A percentile compares a stretch with the other conserved stretches of the same genome.
Conservation (phyloP, 371 early-diverging fungal species). For the Choanephora cucurbitarum region DNA sequence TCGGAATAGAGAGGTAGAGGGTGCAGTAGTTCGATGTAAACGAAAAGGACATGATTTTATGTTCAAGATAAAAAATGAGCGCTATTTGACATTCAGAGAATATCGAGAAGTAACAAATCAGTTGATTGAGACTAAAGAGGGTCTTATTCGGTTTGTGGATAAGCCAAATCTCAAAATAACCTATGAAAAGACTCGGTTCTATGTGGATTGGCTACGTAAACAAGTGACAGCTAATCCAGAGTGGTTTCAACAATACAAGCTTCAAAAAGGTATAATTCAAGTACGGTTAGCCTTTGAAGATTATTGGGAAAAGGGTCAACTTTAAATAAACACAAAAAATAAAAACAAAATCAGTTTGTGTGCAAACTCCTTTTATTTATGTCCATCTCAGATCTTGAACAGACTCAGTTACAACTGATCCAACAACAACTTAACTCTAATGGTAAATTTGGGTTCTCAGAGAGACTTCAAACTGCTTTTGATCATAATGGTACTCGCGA, state of each 20-base stretch:
- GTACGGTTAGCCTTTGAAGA: conserved; percentile 73
- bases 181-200: conserved; percentile 64
- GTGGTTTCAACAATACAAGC: conserved; percentile 65
- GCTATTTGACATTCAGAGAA: conserved; percentile 92
- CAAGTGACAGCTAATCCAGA: conserved; percentile 66
- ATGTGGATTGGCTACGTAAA: conserved; percentile 75
- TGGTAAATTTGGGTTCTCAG: no score
- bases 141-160: neutral
- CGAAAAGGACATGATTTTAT: conserved; percentile 53
- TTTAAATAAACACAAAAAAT: conserved; percentile 3
- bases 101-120: conserved; percentile 90
- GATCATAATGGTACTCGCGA: conserved; percentile 6
- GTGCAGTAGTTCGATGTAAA: conserved; percentile 89
- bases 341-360: no score
- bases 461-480: conserved; percentile 13
- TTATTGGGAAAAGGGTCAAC: conserved; percentile 8
- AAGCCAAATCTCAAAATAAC: conserved; percentile 4
- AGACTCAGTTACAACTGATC: neutral
- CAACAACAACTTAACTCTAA: neutral
- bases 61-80: conserved; percentile 94
- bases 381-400: conserved; percentile 9
- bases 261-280: conserved; percentile 79
- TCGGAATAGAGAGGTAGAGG: conserved; percentile 76
- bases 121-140: conserved; percentile 33
- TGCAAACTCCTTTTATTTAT: no score